A percentile compares a stretch with the other conserved stretches of the same genome.
Conservation (phyloP, 441 rosid species). For the Arabidopsis lyrata region DNA sequence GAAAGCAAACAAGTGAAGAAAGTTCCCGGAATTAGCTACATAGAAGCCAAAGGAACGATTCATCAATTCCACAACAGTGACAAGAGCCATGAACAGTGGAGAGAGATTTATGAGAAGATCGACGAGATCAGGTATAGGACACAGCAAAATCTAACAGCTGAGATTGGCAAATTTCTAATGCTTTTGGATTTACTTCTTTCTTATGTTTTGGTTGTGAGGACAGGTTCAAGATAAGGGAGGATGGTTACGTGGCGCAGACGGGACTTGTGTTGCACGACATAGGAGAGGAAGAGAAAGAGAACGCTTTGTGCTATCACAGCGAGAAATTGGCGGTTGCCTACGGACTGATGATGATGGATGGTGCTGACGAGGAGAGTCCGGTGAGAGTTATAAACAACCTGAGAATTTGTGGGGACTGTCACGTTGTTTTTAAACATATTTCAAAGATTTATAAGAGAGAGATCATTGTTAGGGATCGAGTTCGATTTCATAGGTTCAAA, state of each 20-base stretch:
- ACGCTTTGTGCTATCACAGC: slow-evolving; percentile 74
- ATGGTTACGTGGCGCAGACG: slow-evolving; percentile 79
- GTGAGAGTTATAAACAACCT: slow-evolving; percentile 85
- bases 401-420: slow-evolving; percentile 90
- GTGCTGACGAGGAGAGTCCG: slow-evolving; percentile 50
- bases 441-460: slow-evolving; percentile 71
- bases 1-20: slow-evolving; percentile 74
- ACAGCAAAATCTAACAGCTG: background rate
- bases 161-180: background rate
- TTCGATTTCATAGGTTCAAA: slow-evolving; percentile 76
- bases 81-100: slow-evolving; percentile 62
- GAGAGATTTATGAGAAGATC: slow-evolving; percentile 66
- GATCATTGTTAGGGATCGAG: slow-evolving; percentile 80
- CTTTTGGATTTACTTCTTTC: background rate
- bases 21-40: slow-evolving; percentile 81
- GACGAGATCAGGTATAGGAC: slow-evolving; percentile 76
- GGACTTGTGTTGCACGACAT: slow-evolving; percentile 82
- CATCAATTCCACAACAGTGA: slow-evolving; percentile 81
- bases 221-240: slow-evolving; percentile 67
- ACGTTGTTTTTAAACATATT: slow-evolving; percentile 70
- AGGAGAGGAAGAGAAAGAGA: slow-evolving; percentile 90
- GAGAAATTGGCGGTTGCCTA: slow-evolving; percentile 91
- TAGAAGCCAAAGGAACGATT: slow-evolving; percentile 63
- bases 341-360: slow-evolving; percentile 67
- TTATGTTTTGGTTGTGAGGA: slow-evolving; percentile 51